Evolutionary conservation across 257 asterid species (phyloP).

Genomic region (Fraxinus anomala): DNA sequence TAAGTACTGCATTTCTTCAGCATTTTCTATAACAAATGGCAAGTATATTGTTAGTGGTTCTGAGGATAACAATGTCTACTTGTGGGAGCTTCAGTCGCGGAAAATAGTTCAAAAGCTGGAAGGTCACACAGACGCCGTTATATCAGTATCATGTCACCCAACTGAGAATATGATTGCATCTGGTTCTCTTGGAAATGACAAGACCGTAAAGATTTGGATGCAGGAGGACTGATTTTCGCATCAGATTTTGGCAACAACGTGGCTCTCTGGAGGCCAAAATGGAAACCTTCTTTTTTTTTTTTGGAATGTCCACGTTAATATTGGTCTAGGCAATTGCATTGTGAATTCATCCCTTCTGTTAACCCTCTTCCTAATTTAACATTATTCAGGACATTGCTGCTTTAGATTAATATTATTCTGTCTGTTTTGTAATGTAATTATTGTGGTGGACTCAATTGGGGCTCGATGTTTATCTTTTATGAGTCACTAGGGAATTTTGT

Average conservation of each 20-base stretch:
- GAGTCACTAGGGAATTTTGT: too few species aligned
- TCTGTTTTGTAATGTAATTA: too few species aligned
- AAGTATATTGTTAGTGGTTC: conserved; percentile 94
- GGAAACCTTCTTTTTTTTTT: neutral
- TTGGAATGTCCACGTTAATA: neutral
- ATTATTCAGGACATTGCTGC: neutral
- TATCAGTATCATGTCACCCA: conserved; percentile 86
- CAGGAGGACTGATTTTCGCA: conserved; percentile 47
- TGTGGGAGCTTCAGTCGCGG: conserved; percentile 94
- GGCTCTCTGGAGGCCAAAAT: neutral
- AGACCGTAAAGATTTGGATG: conserved; percentile 71
- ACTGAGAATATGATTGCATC: conserved; percentile 82
- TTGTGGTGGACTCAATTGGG: too few species aligned
- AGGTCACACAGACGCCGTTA: conserved; percentile 80
- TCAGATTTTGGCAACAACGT: neutral
- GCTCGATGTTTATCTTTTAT: too few species aligned
- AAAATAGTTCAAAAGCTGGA: conserved; percentile 86
- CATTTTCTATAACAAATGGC: conserved; percentile 85
- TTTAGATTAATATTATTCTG: neutral
- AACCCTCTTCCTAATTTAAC: neutral
- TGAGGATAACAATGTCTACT: conserved; percentile 73
- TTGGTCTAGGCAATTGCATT: neutral
- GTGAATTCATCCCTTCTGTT: neutral
- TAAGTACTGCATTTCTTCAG: conserved; percentile 70
- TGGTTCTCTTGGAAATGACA: conserved; percentile 76